Conservation (phyloP, 257 asterid genomes). For the Solanum piurae region DNA sequence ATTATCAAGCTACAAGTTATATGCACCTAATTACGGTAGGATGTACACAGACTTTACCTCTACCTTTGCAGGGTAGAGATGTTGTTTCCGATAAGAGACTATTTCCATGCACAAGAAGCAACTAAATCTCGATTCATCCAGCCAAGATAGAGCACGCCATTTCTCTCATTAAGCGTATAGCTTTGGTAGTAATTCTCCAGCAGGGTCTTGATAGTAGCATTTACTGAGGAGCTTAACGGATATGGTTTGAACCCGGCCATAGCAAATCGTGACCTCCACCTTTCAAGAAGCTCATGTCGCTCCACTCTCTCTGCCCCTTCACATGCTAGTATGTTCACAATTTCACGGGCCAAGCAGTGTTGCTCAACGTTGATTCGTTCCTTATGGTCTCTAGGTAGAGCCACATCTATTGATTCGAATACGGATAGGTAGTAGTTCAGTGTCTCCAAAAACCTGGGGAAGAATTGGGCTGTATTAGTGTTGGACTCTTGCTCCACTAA, state of each 20-base stretch:
- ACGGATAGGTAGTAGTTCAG: conserved; percentile 13
- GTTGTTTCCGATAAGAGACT: not conserved
- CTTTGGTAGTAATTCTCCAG: conserved; percentile 9
- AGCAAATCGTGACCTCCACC: conserved; percentile 15
- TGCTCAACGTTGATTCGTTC: conserved; percentile 24
- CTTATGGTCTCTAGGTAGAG: conserved; percentile 21
- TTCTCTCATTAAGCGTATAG: conserved; percentile 17
- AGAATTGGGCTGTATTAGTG: conserved; percentile 16
- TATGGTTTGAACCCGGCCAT: conserved; percentile 18
- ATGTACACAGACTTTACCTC: not conserved
- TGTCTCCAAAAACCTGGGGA: conserved; percentile 17
- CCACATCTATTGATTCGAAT: conserved; percentile 24
- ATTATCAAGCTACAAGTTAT: not conserved
- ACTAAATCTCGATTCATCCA: conserved; percentile 16
- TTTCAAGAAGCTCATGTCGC: conserved; percentile 18
- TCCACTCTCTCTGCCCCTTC: conserved; percentile 25
- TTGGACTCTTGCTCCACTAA: conserved; percentile 21
- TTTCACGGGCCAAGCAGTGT: conserved; percentile 22
- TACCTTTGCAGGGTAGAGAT: not conserved
- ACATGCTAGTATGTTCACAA: conserved; percentile 23
- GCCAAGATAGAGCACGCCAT: conserved; percentile 9
- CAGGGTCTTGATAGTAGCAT: conserved; percentile 11
- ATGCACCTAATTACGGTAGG: not conserved
- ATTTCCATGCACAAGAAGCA: conserved; percentile 11
- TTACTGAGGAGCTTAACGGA: conserved; percentile 19